Base-by-base conservation (phyloP, 441 rosid species). In the Macaranga tanarius region DNA sequence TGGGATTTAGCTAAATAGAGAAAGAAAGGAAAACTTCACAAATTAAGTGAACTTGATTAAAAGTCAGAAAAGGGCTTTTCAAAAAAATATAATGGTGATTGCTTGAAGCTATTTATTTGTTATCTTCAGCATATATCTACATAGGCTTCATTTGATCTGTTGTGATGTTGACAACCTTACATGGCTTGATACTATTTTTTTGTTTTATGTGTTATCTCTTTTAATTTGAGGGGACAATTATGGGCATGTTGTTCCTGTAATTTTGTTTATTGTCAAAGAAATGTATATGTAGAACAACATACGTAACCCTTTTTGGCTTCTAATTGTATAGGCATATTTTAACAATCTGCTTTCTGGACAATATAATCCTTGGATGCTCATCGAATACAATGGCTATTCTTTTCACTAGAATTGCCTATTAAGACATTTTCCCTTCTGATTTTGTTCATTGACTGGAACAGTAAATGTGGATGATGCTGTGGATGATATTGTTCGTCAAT, bases 391-490 rank as follows among this genome's bases (percentile, higher is more conserved):
- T 51, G 59, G 34, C 26, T 19, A 23, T 54, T 20, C 26, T 38
- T 34, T 67, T 9, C 45, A 19, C 45, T 22, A 48, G 0, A 48
- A 11, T 61, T 31, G 40, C 54, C 20, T 47, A 50, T n/a, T 17
- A 11, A 23, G 28, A 38, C 4, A 22, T 20, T 74, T 48, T 23
- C 5, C 45, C 48, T 10, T 65, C 31, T 48, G 19, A 64, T 15
- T 48, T 56, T 67, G 23, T 73, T 73, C 3, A 38, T 58, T 67
- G 68, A 26, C 62, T 70, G 56, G 77, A 71, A 74, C 92, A 95
- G 98, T 95, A 73, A 91, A 93, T 79, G 97, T 95, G 72, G 99
- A 95, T 78, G 99, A 92, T 90, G 97, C 98, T 20, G 84, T 92
- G 83, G 99, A 93, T 67, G 99, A 95, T 84, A 86, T 95, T 69